Base-by-base conservation (phyloP, 179 eudicot species). In the Spinacia oleracea region DNA sequence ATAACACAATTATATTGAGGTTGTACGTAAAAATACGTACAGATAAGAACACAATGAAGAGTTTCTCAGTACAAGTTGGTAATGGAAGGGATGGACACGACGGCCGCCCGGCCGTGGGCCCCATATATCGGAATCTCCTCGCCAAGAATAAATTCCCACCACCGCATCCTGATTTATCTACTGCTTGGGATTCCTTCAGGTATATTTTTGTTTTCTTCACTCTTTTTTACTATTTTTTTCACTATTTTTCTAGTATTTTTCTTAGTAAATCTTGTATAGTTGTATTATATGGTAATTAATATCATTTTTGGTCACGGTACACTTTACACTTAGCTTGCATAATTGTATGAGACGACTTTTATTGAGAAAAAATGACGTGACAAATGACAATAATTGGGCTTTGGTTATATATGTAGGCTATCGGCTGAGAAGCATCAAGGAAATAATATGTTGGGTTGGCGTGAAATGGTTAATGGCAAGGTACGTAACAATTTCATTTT, bases 101-200 rank as follows among this genome's bases (percentile, higher is more conserved):
- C 62, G 93, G 94, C 18, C 65, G 75, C 72, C 96, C 89, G 4
- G 85, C 99, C 0, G 90, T 91, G 29, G 98, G 99, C 69, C 99
- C 99, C 1, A 84, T 91, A 0, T 91, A 89, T 76, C 88, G 98
- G 66, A 91, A 89, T 77, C 72, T 74, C 16, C 81, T 92, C 59
- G 83, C 94, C 1, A 78, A 89, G 77, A 80, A 90, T 75, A 91
- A 42, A 0, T 96, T 93, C 73, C 99, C 98, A 0, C 87, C 96
- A 0, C 74, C 86, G 27, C 90, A 89, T 77, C 89, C 91, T 82
- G 64, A 86, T 31, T 70, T 90, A 16, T 81, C 68, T 45, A 91
- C 98, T 25, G 81, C 91, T 81, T 96, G 99, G 99, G 94, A 93
- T 78, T 83, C 90, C 55, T 93, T 96, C 88, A 91, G 93, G 99